phyloP scores from a whole-genome alignment of 768 basidiomycete genomes.

The Lactarius hatsudake region DNA sequence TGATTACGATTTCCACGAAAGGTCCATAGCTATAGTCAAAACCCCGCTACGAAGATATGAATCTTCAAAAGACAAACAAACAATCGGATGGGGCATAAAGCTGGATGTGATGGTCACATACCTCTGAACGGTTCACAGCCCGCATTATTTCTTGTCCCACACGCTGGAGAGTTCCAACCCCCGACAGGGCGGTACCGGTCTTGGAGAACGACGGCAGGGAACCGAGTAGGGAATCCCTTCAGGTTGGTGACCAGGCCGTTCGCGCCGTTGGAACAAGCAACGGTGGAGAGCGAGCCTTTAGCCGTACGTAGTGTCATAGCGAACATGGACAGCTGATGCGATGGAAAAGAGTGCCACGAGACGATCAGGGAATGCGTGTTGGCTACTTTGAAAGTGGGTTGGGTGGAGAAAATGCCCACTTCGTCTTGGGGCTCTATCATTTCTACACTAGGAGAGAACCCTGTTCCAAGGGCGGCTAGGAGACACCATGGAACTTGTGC shows the following conservation, averaged over 20 bases:
- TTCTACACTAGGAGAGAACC: not conserved
- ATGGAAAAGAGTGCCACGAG: conserved; percentile 24
- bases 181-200: conserved; percentile 35
- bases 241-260: conserved; percentile 31
- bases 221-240: conserved; percentile 36
- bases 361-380: not conserved
- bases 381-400: not conserved
- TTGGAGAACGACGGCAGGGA: conserved; percentile 24
- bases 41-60: no score
- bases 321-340: not conserved
- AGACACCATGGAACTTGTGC: not conserved
- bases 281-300: no score
- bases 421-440: not conserved
- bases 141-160: conserved; percentile 28
- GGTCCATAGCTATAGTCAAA: no score
- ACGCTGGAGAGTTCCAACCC: conserved; percentile 32
- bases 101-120: no score
- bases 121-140: no score
- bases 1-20: no score
- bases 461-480: not conserved
- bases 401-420: not conserved
- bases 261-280: conserved; percentile 34
- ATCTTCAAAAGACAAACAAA: no score
- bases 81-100: no score
- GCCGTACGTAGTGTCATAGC: no score